Percentiles rank a stretch among this genome's conserved stretches.
Conservation (phyloP, 2,329 filamentous ascomycete species). For the Ustulina deusta region DNA sequence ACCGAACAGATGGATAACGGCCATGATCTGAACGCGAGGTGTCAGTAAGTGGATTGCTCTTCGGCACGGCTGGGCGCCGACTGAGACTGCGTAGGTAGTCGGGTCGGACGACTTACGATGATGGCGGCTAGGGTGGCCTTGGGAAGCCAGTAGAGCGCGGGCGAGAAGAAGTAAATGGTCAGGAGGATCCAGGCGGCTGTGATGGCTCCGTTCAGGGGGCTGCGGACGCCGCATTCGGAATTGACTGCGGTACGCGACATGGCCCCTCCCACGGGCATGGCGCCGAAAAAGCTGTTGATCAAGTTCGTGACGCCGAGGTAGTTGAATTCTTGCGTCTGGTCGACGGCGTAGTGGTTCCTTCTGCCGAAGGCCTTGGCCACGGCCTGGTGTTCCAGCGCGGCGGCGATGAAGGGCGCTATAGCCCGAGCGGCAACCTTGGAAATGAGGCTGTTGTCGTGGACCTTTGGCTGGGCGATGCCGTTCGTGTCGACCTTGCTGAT, state of each 20-base stretch:
- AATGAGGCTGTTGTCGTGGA: slow-evolving; percentile 62
- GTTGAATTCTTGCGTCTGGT: slow-evolving; percentile 73
- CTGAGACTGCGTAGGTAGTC: too few relatives aligned
- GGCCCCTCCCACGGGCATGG: slow-evolving; percentile 73
- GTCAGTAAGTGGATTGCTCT: background rate
- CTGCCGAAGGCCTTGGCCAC: slow-evolving; percentile 73
- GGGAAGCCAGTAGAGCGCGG: slow-evolving; percentile 75
- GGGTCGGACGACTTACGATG: slow-evolving; percentile 59
- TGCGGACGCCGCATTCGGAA: slow-evolving; percentile 71
- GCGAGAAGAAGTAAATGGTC: slow-evolving; percentile 70
- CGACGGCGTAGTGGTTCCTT: slow-evolving; percentile 71
- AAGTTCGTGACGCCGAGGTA: slow-evolving; percentile 73
- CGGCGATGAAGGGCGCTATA: slow-evolving; percentile 72
- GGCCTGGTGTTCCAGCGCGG: slow-evolving; percentile 72
- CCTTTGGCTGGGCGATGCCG: slow-evolving; percentile 63
- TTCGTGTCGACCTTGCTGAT: slow-evolving; percentile 68
- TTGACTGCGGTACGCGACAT: slow-evolving; percentile 77
- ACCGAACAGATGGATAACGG: slow-evolving; percentile 71
- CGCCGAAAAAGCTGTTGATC: slow-evolving; percentile 73
- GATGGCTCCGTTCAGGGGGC: slow-evolving; percentile 70
- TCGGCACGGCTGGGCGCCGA: too few relatives aligned
- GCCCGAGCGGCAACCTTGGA: slow-evolving; percentile 64
- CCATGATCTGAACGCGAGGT: slow-evolving; percentile 64
- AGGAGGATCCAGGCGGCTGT: slow-evolving; percentile 72
- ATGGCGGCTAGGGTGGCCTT: slow-evolving; percentile 74